Base-by-base conservation (phyloP, 148 eudicot species). In the Simmondsia chinensis region DNA sequence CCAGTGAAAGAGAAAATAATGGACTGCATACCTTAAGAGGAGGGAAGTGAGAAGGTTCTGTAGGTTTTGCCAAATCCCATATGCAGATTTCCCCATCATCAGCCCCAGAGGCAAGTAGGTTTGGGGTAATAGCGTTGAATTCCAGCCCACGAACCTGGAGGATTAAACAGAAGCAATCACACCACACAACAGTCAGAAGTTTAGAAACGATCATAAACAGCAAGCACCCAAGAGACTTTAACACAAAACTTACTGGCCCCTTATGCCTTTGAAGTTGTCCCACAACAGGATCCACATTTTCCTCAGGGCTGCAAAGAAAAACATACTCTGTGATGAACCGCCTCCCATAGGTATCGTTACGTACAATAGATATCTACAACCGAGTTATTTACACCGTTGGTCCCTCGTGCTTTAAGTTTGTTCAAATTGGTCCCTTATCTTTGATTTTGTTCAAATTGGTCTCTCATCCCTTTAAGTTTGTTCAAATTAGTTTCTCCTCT, bases 41-140 rank as follows among this genome's bases (percentile, higher is more conserved):
- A 23, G 94, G 94, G 65, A 68, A 79, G 58, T 72, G 86, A 7
- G 67, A 58, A 53, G 95, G 89, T 24, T 72, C 79, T 30, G 63
- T 46, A 11, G 86, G 95, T 49, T 71, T 58, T 40, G 77, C 58
- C 65, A 91, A 27, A 76, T 91, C 95, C 99, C 99, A 91, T 39
- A 91, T 72, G 64, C 81, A 82, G 5, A 91, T 91, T 64, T 91
- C 95, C 22, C 97, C 97, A 63, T 91, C 99, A 63, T 91, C 99
- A 43, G 95, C 97, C 43, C 97, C 97, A 69, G 99, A 82, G 47
- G 95, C 94, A 33, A 91, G 94, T 55, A 69, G 69, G 34, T 79
- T 68, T 31, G 95, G 94, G 6, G 78, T 25, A 30, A 74, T 41
- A 9, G 83, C 45, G 65, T 73, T 91, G 39, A 91, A 91, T 64